Percentiles rank a stretch among this genome's conserved stretches.
phyloP scores from a whole-genome alignment of 495 filamentous ascomycete genomes.

The Penicillium pulvis region DNA sequence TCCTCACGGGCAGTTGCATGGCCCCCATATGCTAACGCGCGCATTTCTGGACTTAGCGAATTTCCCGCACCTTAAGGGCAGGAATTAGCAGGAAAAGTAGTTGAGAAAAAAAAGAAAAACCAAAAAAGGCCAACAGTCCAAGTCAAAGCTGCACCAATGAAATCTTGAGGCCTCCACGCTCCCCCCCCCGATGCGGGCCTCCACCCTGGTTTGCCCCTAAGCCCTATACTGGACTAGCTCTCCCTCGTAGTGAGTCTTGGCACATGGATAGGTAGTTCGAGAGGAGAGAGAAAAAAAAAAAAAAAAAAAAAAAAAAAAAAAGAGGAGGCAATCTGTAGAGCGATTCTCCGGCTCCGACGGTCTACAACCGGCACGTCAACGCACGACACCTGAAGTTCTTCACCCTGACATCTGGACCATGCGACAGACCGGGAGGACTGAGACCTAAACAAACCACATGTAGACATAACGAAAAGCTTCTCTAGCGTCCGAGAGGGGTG shows the following conservation, averaged over 20 bases:
- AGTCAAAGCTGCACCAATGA: conserved; percentile 7
- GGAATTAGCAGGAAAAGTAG: not conserved
- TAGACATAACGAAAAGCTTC: not conserved
- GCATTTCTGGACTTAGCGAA: not conserved
- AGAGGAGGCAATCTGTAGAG: not conserved
- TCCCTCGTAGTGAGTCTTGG: not conserved
- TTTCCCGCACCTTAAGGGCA: not conserved
- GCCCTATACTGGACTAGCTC: conserved; percentile 6
- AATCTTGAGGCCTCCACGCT: conserved; percentile 7
- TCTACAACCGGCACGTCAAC: conserved; percentile 14
- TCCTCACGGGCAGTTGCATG: not conserved
- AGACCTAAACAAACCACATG: not conserved
- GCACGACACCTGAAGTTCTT: conserved; percentile 11
- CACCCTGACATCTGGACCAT: conserved; percentile 1
- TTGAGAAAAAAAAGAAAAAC: conserved; percentile 2
- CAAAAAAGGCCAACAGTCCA: conserved; percentile 5
- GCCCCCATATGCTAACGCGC: not conserved
- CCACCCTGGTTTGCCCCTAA: conserved; percentile 19
- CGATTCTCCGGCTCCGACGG: conserved; percentile 1
- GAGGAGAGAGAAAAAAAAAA: not conserved
- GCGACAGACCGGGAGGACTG: conserved; percentile 3
- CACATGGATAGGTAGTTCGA: conserved; percentile 2
- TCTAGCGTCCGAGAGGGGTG: not conserved
- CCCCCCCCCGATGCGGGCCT: conserved; percentile 26
- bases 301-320: not conserved